Evolutionary conservation across 75 land plant genomes (phyloP).

Genomic region (Pinus tabuliformis): DNA sequence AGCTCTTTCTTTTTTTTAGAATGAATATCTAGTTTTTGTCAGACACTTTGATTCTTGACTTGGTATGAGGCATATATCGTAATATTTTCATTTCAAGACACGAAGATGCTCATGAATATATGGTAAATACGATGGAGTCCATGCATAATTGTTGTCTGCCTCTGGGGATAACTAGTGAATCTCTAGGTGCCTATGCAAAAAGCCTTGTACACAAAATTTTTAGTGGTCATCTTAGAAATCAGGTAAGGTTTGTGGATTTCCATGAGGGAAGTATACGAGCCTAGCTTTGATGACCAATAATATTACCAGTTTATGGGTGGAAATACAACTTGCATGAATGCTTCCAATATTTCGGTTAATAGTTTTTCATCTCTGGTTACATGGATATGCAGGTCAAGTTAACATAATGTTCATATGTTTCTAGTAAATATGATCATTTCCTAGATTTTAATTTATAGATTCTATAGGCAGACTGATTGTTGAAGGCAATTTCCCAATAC

Average conservation of each 20-base stretch:
- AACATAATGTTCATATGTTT: too few relatives aligned
- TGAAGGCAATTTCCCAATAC: too few relatives aligned
- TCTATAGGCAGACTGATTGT: too few relatives aligned
- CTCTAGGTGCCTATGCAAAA: too few relatives aligned
- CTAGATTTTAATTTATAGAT: too few relatives aligned
- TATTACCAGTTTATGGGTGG: not conserved
- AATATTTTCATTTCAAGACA: too few relatives aligned
- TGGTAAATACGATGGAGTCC: conserved; percentile 86
- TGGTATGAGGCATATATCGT: too few relatives aligned
- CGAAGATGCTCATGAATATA: conserved; percentile 65
- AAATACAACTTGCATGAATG: not conserved
- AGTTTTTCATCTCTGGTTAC: not conserved
- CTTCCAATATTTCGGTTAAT: conserved; percentile 11
- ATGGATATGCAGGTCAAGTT: conserved; percentile 24
- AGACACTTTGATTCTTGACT: too few relatives aligned
- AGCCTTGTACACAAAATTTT: conserved; percentile 85
- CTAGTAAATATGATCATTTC: too few relatives aligned
- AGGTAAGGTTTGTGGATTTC: conserved; percentile 39
- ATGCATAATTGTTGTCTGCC: conserved; percentile 88
- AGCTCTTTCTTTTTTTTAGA: too few relatives aligned
- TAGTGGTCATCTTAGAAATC: conserved; percentile 89
- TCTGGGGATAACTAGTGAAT: conserved; percentile 57
- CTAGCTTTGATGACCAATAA: not conserved
- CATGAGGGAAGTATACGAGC: not conserved
- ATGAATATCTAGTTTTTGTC: too few relatives aligned